phyloP scores from a whole-genome alignment of 2,329 filamentous ascomycete species.

The Lachnellula suecica region DNA sequence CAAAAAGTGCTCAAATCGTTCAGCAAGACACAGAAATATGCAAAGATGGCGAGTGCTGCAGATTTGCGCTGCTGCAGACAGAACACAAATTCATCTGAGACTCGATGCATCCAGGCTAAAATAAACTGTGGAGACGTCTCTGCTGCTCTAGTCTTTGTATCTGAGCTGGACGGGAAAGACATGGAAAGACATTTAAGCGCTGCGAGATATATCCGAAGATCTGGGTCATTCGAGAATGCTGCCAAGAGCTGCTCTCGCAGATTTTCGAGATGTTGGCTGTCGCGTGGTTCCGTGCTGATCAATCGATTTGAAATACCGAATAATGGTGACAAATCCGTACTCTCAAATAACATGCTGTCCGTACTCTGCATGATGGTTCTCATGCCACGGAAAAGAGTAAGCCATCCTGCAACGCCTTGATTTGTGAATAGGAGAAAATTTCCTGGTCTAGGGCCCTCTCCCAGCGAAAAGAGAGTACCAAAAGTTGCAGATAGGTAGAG shows the following conservation, averaged over 20 bases:
- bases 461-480: constrained; percentile 36
- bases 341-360: constrained; percentile 23
- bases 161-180: constrained; percentile 3
- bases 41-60: constrained; percentile 24
- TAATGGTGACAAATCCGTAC: constrained; percentile 16
- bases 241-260: constrained; percentile 7
- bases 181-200: constrained; percentile 5
- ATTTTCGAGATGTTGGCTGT: constrained; percentile 11
- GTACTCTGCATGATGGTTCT: constrained; percentile 32
- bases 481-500: constrained; percentile 39
- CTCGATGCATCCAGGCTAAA: constrained; percentile 15
- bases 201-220: constrained; percentile 8
- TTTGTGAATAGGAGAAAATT: constrained; percentile 37
- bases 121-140: constrained; percentile 12
- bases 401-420: constrained; percentile 35
- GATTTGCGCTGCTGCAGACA: constrained; percentile 21
- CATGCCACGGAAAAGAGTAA: constrained; percentile 35
- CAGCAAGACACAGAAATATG: constrained; percentile 36
- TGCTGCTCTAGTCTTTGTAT: background rate
- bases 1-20: constrained; percentile 33
- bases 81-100: constrained; percentile 27
- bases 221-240: background rate
- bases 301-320: constrained; percentile 13
- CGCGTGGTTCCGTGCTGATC: constrained; percentile 8
- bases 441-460: constrained; percentile 32